These are phyloP conservation scores for Fusarium subglutinans DNA, from an alignment of 2,329 filamentous ascomycete genomes.

Conservation along the genomic window DNA sequence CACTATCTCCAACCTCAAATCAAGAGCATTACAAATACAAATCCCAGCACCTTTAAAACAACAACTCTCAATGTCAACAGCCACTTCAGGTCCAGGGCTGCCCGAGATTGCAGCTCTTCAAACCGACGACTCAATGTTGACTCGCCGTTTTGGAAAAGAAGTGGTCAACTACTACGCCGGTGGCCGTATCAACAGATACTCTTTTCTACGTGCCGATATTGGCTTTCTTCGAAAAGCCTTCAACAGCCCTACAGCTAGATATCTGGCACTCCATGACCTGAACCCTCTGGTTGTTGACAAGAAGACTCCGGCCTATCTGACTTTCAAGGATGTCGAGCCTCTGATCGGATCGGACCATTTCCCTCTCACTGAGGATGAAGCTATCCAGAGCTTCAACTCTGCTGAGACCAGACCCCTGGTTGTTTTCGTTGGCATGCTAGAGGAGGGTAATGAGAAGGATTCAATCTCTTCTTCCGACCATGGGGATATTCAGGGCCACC, in stretches of 20 bases:
- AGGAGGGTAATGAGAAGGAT: conserved; percentile 60
- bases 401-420: conserved; percentile 72
- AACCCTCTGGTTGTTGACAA: conserved; percentile 72
- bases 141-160: conserved; percentile 80
- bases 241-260: conserved; percentile 70
- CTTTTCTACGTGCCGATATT: conserved; percentile 77
- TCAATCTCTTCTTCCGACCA: conserved; percentile 53
- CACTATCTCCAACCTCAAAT: background rate
- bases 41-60: conserved; percentile 2
- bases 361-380: conserved; percentile 74
- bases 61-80: conserved; percentile 43
- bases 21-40: conserved; percentile 29
- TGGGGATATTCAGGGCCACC: conserved; percentile 78
- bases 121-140: conserved; percentile 72
- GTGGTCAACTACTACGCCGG: conserved; percentile 87
- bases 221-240: conserved; percentile 76
- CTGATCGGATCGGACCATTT: conserved; percentile 80
- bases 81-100: conserved; percentile 44
- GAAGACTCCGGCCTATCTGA: conserved; percentile 72
- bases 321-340: conserved; percentile 72
- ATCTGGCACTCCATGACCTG: conserved; percentile 82
- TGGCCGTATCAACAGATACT: conserved; percentile 79
- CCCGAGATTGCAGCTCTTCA: conserved; percentile 57
- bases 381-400: conserved; percentile 79
- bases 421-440: conserved; percentile 86